Conservation (phyloP, 2,329 filamentous ascomycete genomes). For the Pestalotiopsis sp. region DNA sequence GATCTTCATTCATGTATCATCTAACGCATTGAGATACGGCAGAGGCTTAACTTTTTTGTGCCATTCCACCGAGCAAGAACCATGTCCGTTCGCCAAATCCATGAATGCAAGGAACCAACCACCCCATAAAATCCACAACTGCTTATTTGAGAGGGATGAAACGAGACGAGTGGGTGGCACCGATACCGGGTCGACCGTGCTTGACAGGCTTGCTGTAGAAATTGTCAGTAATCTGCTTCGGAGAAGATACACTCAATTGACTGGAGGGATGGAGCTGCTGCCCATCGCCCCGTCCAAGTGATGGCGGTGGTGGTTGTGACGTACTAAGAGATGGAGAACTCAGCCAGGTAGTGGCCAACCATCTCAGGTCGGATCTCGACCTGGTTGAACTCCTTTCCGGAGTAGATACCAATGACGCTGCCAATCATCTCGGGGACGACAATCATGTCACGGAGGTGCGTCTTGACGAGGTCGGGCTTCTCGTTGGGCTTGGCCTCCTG, state of each 20-base stretch:
- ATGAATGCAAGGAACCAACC: conserved; percentile 58
- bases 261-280: too few species aligned
- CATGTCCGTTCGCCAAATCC: conserved; percentile 61
- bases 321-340: conserved; percentile 99
- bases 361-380: conserved; percentile 99
- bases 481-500: conserved; percentile 99
- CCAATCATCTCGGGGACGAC: conserved; percentile 99
- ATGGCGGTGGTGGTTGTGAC: conserved; percentile 41
- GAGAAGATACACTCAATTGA: too few species aligned
- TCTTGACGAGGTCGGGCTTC: conserved; percentile 99
- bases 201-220: conserved; percentile 91
- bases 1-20: conserved; percentile 49
- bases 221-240: conserved; percentile 50
- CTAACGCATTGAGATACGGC: conserved; percentile 47
- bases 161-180: conserved; percentile 99
- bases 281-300: too few species aligned
- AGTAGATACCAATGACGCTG: conserved; percentile 98
- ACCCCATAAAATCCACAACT: conserved; percentile 52
- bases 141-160: conserved; percentile 99
- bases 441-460: conserved; percentile 99
- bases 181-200: conserved; percentile 99
- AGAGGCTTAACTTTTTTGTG: conserved; percentile 34
- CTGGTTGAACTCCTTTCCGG: conserved; percentile 99
- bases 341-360: conserved; percentile 98
- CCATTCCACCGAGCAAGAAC: conserved; percentile 51